Evolutionary conservation across 140 eudicot species (phyloP).

Genomic region (Oenanthe javanica): DNA sequence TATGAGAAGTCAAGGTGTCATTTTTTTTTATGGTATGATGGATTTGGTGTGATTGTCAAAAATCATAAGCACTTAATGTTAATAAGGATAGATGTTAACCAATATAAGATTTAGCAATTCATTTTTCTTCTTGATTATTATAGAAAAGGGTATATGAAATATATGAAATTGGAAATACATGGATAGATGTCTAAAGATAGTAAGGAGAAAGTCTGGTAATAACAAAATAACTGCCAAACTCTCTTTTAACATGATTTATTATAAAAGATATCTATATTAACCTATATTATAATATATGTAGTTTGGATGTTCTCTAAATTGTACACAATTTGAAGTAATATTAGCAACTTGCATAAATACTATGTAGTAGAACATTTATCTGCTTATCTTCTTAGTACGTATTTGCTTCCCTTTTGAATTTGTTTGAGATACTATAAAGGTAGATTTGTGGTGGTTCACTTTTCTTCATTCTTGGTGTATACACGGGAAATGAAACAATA

Average conservation of each 20-base stretch:
- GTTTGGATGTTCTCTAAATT: not conserved
- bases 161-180: not conserved
- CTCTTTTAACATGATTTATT: not conserved
- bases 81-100: not conserved
- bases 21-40: not conserved
- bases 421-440: not conserved
- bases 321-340: not conserved
- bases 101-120: not conserved
- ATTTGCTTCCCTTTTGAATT: not conserved
- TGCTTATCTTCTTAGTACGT: not conserved
- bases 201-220: not conserved
- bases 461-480: not conserved
- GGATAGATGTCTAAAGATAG: not conserved
- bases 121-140: not conserved
- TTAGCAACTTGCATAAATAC: not conserved
- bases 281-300: not conserved
- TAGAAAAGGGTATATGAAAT: not conserved
- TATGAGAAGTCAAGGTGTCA: not conserved
- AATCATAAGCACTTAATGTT: not conserved
- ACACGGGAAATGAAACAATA: not conserved
- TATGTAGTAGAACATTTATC: not conserved
- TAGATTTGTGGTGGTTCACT: not conserved
- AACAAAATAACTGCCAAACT: not conserved
- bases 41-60: conserved; percentile 1
- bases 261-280: not conserved